phyloP scores from a whole-genome alignment of 2,329 filamentous ascomycete genomes.

The Myriangium duriaei region DNA sequence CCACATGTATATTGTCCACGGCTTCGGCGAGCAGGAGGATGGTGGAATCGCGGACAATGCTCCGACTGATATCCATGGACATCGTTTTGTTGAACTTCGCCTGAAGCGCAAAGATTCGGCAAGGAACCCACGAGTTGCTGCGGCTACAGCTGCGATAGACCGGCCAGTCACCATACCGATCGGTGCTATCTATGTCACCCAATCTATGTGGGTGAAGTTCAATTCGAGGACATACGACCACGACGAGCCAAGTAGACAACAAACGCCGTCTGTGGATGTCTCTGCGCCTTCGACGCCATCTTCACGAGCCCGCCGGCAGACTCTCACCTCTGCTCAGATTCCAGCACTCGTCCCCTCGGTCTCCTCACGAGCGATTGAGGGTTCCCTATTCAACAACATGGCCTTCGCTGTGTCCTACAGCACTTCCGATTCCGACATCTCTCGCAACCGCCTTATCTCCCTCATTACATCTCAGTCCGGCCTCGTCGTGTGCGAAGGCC shows the following conservation, averaged over 20 bases:
- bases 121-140: background rate
- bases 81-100: slow-evolving; percentile 28
- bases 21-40: slow-evolving; percentile 26
- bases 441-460: slow-evolving; percentile 45
- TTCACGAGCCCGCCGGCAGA: slow-evolving; percentile 34
- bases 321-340: slow-evolving; percentile 5
- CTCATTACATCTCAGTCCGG: slow-evolving; percentile 63
- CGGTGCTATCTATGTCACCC: slow-evolving; percentile 31
- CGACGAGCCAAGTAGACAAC: slow-evolving; percentile 2
- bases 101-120: slow-evolving; percentile 19
- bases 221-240: slow-evolving; percentile 26
- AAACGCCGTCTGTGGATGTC: slow-evolving; percentile 17
- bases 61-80: slow-evolving; percentile 30
- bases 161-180: slow-evolving; percentile 27
- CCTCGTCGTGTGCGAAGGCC: slow-evolving; percentile 57
- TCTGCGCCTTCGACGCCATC: slow-evolving; percentile 35
- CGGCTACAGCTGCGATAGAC: background rate
- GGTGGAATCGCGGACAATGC: slow-evolving; percentile 21
- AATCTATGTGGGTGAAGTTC: slow-evolving; percentile 30
- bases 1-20: slow-evolving; percentile 31
- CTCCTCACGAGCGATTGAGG: slow-evolving; percentile 17
- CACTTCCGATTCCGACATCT: slow-evolving; percentile 31
- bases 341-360: slow-evolving; percentile 8
- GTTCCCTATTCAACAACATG: slow-evolving; percentile 63
- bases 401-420: slow-evolving; percentile 73